These are phyloP conservation scores for Metschnikowia amazonensis DNA, from an alignment of 805 yeast species.

Conservation along the genomic window DNA sequence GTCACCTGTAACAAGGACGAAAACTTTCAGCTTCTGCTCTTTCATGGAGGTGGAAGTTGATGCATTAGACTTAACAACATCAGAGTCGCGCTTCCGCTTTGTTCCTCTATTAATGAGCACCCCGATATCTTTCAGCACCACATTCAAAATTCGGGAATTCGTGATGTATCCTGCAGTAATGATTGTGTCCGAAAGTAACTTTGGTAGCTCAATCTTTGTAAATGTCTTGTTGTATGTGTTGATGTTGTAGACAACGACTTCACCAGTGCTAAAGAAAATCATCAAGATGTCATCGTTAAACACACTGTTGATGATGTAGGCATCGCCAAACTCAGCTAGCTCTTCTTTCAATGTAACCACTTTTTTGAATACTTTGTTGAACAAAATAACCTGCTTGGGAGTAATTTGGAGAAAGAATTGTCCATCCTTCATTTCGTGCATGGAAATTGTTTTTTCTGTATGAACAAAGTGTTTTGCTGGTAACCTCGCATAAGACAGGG, in stretches of 20 bases:
- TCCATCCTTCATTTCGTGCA: conserved; percentile 55
- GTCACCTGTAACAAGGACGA: conserved; percentile 72
- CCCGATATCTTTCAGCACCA: conserved; percentile 31
- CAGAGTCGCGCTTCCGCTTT: conserved; percentile 27
- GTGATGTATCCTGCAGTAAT: conserved; percentile 68
- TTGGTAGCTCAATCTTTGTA: conserved; percentile 36
- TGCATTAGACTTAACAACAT: conserved; percentile 4
- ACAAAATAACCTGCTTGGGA: conserved; percentile 57
- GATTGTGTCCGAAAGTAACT: conserved; percentile 44
- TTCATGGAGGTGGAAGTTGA: neutral
- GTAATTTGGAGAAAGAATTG: conserved; percentile 72
- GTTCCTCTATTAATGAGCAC: conserved; percentile 25
- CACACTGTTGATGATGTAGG: conserved; percentile 61
- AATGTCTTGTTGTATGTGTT: conserved; percentile 38
- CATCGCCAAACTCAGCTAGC: conserved; percentile 34
- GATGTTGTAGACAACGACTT: conserved; percentile 50
- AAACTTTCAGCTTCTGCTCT: conserved; percentile 39
- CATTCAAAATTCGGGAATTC: conserved; percentile 46
- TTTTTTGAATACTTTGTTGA: conserved; percentile 54
- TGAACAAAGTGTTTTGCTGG: conserved; percentile 61
- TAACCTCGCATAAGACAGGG: conserved; percentile 57
- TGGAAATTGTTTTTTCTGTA: conserved; percentile 60
- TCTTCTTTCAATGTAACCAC: conserved; percentile 45
- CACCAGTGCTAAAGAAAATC: conserved; percentile 66
- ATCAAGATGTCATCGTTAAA: conserved; percentile 61